A percentile compares a stretch with the other conserved stretches of the same genome.
These are phyloP conservation scores for Colletotrichum lini DNA, from an alignment of 2,329 filamentous ascomycete species.

Conservation along the genomic window DNA sequence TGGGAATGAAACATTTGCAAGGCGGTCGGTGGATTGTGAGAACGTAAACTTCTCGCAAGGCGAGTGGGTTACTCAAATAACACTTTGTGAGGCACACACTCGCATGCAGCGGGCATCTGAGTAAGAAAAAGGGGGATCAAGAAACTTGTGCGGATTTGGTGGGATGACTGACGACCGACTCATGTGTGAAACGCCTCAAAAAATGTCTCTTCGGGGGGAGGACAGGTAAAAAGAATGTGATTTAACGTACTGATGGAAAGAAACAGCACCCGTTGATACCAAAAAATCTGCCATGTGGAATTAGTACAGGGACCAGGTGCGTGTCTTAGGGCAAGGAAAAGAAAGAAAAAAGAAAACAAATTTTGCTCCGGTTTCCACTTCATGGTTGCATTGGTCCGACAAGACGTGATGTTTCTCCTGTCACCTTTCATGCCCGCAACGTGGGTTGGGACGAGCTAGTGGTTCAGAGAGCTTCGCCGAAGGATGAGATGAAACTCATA, in stretches of 20 bases:
- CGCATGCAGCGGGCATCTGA: slow-evolving; percentile 2
- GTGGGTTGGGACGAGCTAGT: slow-evolving; percentile 38
- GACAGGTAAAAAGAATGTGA: not conserved
- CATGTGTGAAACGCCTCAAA: slow-evolving; percentile 33
- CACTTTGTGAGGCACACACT: not conserved
- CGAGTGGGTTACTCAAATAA: not conserved
- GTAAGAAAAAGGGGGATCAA: not conserved
- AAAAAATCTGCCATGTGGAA: slow-evolving; percentile 7
- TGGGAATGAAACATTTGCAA: slow-evolving; percentile 40
- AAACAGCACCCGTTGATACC: slow-evolving; percentile 36
- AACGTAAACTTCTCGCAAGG: not conserved
- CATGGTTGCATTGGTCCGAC: slow-evolving; percentile 34
- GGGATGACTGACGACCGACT: slow-evolving; percentile 39
- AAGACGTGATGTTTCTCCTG: slow-evolving; percentile 33
- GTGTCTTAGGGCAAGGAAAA: not conserved
- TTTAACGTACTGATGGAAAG: slow-evolving; percentile 23
- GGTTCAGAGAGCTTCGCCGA: slow-evolving; percentile 27
- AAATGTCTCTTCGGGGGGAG: slow-evolving; percentile 7
- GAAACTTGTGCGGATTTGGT: slow-evolving; percentile 8
- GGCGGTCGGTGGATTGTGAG: slow-evolving; percentile 2
- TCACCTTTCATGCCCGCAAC: slow-evolving; percentile 22
- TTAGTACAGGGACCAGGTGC: slow-evolving; percentile 8
- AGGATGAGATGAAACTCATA: slow-evolving; percentile 41
- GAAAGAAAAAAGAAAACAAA: slow-evolving; percentile 13
- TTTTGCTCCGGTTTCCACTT: slow-evolving; percentile 27